A percentile compares a stretch with the other conserved stretches of the same genome.
Evolutionary conservation across 2,329 filamentous ascomycete species (phyloP).

Genomic region (Scedosporium boydii): DNA sequence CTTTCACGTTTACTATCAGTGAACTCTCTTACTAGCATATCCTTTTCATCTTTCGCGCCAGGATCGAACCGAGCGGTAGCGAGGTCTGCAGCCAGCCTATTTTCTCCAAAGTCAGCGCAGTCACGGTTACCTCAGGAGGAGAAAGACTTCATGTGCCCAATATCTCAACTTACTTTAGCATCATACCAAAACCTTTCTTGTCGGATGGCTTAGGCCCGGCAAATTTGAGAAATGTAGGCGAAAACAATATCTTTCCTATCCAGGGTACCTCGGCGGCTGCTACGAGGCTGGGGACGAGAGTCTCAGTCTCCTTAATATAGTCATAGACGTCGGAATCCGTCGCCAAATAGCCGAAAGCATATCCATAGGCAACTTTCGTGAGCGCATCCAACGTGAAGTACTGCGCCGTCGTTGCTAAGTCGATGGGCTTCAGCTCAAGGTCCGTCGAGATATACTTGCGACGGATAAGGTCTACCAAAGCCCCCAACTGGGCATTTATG

Average conservation of each 20-base stretch:
- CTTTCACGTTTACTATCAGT: not conserved
- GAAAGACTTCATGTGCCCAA: not conserved
- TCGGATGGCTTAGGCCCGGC: conserved; percentile 14
- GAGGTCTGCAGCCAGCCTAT: not conserved
- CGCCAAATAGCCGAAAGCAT: conserved; percentile 31
- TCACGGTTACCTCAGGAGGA: not conserved
- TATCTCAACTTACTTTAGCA: conserved; percentile 10
- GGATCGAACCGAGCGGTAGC: not conserved
- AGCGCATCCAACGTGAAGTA: conserved; percentile 42
- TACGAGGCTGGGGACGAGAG: conserved; percentile 27
- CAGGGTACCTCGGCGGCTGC: conserved; percentile 27
- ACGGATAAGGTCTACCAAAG: conserved; percentile 3
- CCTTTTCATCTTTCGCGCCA: not conserved
- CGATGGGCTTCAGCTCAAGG: conserved; percentile 15
- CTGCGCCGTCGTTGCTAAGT: conserved; percentile 30
- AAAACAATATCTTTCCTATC: conserved; percentile 21
- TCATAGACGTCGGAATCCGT: conserved; percentile 30
- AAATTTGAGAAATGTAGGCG: conserved; percentile 21
- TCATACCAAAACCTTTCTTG: conserved; percentile 9
- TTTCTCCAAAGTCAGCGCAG: not conserved
- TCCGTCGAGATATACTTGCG: conserved; percentile 15
- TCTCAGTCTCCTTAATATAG: conserved; percentile 29
- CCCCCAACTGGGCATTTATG: conserved; percentile 8
- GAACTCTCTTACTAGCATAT: not conserved
- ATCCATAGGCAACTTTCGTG: conserved; percentile 34